These are phyloP conservation scores for Cercospora berteroae DNA, from an alignment of 2,329 filamentous ascomycete genomes.

Conservation along the genomic window DNA sequence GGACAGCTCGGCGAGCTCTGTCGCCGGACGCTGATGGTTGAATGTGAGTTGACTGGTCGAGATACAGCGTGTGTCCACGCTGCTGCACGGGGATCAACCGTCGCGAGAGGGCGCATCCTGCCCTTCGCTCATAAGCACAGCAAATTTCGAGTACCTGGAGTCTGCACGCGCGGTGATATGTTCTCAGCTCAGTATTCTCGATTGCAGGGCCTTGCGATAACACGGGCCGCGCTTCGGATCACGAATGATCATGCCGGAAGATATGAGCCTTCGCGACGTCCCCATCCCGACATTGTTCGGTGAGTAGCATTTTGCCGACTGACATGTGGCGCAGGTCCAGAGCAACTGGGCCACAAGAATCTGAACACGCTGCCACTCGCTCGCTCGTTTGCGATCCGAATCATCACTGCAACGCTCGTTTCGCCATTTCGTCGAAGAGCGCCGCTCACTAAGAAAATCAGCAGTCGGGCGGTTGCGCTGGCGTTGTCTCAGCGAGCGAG, in stretches of 20 bases:
- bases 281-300: not conserved
- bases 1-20: not conserved
- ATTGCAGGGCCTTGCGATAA: not conserved
- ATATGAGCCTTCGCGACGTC: not conserved
- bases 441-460: not conserved
- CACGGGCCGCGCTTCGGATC: too few species aligned
- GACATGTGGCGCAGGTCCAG: not conserved
- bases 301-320: not conserved
- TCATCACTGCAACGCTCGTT: not conserved
- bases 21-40: not conserved
- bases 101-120: too few species aligned
- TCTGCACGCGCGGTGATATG: not conserved
- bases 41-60: not conserved
- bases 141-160: not conserved
- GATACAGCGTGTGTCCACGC: not conserved
- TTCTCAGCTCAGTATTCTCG: not conserved
- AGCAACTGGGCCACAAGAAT: not conserved
- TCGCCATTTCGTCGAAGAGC: not conserved
- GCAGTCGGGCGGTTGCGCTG: not conserved
- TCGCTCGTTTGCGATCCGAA: not conserved
- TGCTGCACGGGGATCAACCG: not conserved
- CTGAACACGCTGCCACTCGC: not conserved
- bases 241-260: not conserved
- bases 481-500: not conserved
- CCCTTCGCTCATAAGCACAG: not conserved